Conservation (phyloP, 2,329 filamentous ascomycete genomes). For the Ilyonectria robusta region DNA sequence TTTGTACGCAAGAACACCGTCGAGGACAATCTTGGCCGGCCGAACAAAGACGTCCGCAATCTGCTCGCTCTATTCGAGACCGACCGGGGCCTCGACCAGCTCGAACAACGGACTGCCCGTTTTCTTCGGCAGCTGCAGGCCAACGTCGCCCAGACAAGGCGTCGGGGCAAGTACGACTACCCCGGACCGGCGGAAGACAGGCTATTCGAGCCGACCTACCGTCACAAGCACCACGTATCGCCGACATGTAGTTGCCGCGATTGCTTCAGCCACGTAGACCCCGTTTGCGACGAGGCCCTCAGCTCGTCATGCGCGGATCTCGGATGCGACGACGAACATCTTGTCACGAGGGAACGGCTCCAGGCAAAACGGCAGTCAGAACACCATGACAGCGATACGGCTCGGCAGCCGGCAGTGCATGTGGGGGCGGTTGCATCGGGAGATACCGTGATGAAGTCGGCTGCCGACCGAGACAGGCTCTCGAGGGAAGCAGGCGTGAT, state of each 20-base stretch:
- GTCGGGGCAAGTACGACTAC: slow-evolving; percentile 37
- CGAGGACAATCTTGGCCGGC: slow-evolving; percentile 41
- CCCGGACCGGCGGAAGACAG: slow-evolving; percentile 48
- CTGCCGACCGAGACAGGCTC: slow-evolving; percentile 6
- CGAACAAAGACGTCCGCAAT: slow-evolving; percentile 43
- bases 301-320: slow-evolving; percentile 27
- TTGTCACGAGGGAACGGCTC: slow-evolving; percentile 37
- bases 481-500: slow-evolving; percentile 5
- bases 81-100: background rate
- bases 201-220: slow-evolving; percentile 49
- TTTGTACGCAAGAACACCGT: slow-evolving; percentile 48
- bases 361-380: background rate
- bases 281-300: slow-evolving; percentile 30
- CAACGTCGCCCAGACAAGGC: background rate
- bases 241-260: slow-evolving; percentile 14
- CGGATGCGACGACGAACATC: slow-evolving; percentile 33
- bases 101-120: background rate
- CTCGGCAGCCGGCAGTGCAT: slow-evolving; percentile 46
- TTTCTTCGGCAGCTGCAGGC: background rate
- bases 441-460: slow-evolving; percentile 55
- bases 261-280: slow-evolving; percentile 14
- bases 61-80: slow-evolving; percentile 46
- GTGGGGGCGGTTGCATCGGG: slow-evolving; percentile 47
- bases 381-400: slow-evolving; percentile 39
- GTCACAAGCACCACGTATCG: slow-evolving; percentile 49